These are phyloP conservation scores for Raffaelea ambrosiae DNA, from an alignment of 2,329 filamentous ascomycete species.

Conservation along the genomic window DNA sequence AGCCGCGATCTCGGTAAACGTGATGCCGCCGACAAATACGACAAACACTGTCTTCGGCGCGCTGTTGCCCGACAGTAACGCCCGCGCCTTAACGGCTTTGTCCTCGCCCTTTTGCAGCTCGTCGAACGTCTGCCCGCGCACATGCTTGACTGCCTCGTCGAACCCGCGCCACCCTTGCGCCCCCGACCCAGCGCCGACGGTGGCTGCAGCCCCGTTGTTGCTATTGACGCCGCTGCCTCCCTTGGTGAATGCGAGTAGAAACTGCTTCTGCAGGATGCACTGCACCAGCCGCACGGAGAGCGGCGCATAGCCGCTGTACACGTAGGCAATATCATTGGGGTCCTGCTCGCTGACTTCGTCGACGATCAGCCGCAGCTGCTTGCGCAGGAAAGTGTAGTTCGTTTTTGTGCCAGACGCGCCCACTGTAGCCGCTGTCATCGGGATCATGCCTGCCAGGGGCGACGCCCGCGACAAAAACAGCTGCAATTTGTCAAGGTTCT, in stretches of 20 bases:
- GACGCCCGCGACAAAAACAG: slow-evolving; percentile 72
- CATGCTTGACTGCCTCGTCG: slow-evolving; percentile 83
- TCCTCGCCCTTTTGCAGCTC: slow-evolving; percentile 88
- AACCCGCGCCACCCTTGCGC: slow-evolving; percentile 87
- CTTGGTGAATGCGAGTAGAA: slow-evolving; percentile 63
- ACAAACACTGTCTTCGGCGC: slow-evolving; percentile 82
- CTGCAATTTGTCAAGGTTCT: slow-evolving; percentile 81
- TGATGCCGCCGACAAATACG: slow-evolving; percentile 97
- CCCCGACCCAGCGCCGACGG: slow-evolving; percentile 21
- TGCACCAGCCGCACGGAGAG: slow-evolving; percentile 87
- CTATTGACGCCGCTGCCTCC: slow-evolving; percentile 31
- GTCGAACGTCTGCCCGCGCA: slow-evolving; percentile 82
- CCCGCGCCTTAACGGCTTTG: slow-evolving; percentile 79
- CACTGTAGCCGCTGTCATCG: slow-evolving; percentile 54
- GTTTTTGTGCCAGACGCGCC: slow-evolving; percentile 55
- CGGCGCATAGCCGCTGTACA: slow-evolving; percentile 94
- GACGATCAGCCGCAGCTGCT: slow-evolving; percentile 78
- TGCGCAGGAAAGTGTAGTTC: slow-evolving; percentile 83
- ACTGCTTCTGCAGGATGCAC: slow-evolving; percentile 84
- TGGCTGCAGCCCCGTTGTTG: slow-evolving; percentile 22
- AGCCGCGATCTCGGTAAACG: slow-evolving; percentile 91
- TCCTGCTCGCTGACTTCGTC: slow-evolving; percentile 95
- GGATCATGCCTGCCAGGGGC: slow-evolving; percentile 72
- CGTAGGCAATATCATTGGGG: slow-evolving; percentile 92
- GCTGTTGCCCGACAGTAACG: slow-evolving; percentile 67